Percentiles rank a stretch among this genome's conserved stretches.
These are phyloP conservation scores for Stephania cephalantha DNA, from an alignment of 164 flowering plant genomes.

Conservation along the genomic window DNA sequence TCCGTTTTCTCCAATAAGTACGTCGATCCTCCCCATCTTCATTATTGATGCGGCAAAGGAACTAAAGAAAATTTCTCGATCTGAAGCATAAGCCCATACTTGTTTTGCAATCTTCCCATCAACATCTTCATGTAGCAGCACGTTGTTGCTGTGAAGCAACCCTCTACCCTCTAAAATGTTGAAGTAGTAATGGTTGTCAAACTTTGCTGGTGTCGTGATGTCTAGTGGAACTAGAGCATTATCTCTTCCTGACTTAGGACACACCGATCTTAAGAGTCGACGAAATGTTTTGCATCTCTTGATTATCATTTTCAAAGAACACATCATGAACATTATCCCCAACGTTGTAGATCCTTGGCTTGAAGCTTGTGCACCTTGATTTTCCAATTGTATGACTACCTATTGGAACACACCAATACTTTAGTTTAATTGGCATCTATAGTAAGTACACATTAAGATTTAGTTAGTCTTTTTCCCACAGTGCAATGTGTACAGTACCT, in stretches of 20 bases:
- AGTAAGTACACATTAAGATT: too few species aligned
- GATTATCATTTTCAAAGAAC: slow-evolving; percentile 16
- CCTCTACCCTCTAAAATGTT: slow-evolving; percentile 60
- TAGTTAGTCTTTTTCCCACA: too few species aligned
- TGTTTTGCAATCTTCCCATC: slow-evolving; percentile 34
- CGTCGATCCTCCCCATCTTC: slow-evolving; percentile 73
- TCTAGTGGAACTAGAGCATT: slow-evolving; percentile 42
- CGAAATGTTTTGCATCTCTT: slow-evolving; percentile 32
- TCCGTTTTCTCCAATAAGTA: slow-evolving; percentile 52
- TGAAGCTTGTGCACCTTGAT: slow-evolving; percentile 68
- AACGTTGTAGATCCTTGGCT: slow-evolving; percentile 36
- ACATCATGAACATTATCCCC: slow-evolving; percentile 12
- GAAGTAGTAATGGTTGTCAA: slow-evolving; percentile 57
- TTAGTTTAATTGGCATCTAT: background rate
- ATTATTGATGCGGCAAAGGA: slow-evolving; percentile 48
- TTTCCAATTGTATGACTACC: slow-evolving; percentile 75
- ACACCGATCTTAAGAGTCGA: slow-evolving; percentile 42
- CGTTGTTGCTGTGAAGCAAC: slow-evolving; percentile 53
- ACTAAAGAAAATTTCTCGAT: slow-evolving; percentile 38
- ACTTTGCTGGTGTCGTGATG: slow-evolving; percentile 42
- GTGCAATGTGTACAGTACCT: slow-evolving; percentile 27
- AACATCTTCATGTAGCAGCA: slow-evolving; percentile 38
- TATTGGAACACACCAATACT: slow-evolving; percentile 10
- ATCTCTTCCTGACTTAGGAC: slow-evolving; percentile 51
- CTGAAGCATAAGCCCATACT: slow-evolving; percentile 45